Conservation (phyloP, 257 asterid genomes). For the Leonotis leonurus region DNA sequence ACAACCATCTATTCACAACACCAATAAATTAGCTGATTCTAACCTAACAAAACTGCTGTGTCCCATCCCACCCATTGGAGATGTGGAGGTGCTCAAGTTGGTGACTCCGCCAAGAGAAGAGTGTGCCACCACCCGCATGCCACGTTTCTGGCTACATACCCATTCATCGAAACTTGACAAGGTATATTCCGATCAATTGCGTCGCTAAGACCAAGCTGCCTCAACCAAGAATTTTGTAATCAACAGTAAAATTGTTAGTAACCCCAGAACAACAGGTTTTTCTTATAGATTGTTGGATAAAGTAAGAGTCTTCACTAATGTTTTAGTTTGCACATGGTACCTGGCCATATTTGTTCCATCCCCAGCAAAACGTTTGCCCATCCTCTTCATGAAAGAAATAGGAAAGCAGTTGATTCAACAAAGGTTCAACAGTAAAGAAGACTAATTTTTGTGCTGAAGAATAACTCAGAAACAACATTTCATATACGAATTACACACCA, state of each 20-base stretch:
- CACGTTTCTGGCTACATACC: slow-evolving; percentile 44
- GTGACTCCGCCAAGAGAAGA: slow-evolving; percentile 68
- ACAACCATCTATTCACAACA: background rate
- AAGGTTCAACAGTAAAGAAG: background rate
- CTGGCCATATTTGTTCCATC: slow-evolving; percentile 99
- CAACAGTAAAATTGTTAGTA: background rate
- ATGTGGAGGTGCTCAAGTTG: slow-evolving; percentile 42
- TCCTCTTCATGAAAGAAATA: slow-evolving; percentile 44
- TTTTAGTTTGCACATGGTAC: slow-evolving; percentile 33
- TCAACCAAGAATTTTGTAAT: background rate
- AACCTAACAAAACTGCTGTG: slow-evolving; percentile 82
- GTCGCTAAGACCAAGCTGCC: slow-evolving; percentile 87
- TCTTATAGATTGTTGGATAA: background rate
- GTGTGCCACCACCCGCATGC: slow-evolving; percentile 99
- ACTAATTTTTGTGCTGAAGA: too few relatives aligned
- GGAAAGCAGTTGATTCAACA: slow-evolving; percentile 7
- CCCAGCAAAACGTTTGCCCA: slow-evolving; percentile 88
- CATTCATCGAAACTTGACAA: slow-evolving; percentile 49
- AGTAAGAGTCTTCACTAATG: background rate
- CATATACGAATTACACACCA: too few relatives aligned
- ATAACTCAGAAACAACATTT: too few relatives aligned
- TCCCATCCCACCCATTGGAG: slow-evolving; percentile 12
- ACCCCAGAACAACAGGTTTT: too few relatives aligned
- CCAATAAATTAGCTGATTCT: slow-evolving; percentile 18
- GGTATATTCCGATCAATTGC: slow-evolving; percentile 84